Evolutionary conservation across 345 rosid genomes (phyloP).

Genomic region (Boechera retrofracta): DNA sequence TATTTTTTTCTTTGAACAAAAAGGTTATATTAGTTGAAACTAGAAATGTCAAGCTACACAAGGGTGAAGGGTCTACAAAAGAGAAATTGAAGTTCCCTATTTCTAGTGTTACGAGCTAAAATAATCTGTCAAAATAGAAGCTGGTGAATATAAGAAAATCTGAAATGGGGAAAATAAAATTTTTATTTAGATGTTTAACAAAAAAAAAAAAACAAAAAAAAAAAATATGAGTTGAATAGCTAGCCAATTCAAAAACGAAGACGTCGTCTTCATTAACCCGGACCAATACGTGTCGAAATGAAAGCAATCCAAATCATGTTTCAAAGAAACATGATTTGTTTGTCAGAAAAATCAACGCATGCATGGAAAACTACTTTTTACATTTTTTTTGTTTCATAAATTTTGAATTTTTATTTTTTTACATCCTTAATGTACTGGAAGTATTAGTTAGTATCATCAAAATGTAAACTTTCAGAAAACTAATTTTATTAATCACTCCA

Average conservation of each 20-base stretch:
- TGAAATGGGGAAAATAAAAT: background rate
- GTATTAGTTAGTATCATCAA: background rate
- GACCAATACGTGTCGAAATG: background rate
- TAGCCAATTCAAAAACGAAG: background rate
- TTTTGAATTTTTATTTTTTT: background rate
- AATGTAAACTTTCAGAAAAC: background rate
- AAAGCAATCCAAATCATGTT: background rate
- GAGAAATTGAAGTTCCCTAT: background rate
- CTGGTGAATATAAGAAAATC: background rate
- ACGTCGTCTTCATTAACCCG: background rate
- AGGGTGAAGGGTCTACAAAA: background rate
- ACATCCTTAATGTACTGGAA: background rate
- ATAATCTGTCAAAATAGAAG: background rate
- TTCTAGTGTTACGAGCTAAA: background rate
- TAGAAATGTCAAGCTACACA: background rate
- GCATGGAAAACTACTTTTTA: background rate
- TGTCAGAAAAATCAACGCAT: background rate
- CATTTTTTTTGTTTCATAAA: too few species aligned
- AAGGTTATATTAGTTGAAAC: background rate
- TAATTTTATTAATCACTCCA: background rate
- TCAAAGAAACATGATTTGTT: background rate
- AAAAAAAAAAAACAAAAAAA: too few species aligned
- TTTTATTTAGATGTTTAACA: too few species aligned
- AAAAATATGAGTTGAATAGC: background rate
- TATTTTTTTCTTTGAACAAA: background rate